Evolutionary conservation across 345 rosid species (phyloP).

Genomic region (Gossypioides kirkii): DNA sequence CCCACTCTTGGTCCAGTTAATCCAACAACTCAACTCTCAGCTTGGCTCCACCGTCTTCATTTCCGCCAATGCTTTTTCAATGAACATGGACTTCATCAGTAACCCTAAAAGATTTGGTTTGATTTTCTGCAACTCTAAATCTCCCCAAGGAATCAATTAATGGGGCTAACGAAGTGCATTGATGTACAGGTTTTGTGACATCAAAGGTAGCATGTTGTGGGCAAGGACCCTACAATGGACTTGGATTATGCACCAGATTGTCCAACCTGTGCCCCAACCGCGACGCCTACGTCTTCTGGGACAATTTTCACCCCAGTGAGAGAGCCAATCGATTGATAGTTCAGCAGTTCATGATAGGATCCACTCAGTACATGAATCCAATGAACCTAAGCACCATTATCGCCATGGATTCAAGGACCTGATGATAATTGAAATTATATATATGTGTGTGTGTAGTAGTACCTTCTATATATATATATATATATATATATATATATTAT

Average conservation of each 20-base stretch:
- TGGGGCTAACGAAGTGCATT: too few relatives aligned
- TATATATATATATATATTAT: too few relatives aligned
- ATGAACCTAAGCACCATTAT: constrained; percentile 50
- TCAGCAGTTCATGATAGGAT: constrained; percentile 24
- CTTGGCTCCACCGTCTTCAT: constrained; percentile 37
- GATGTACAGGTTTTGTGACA: constrained; percentile 35
- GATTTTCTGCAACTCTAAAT: neutral
- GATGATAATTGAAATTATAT: constrained; percentile 1
- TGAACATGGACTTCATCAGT: constrained; percentile 38
- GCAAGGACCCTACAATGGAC: constrained; percentile 46
- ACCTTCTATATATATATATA: neutral
- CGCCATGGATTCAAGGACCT: constrained; percentile 33
- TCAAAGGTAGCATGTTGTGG: constrained; percentile 54
- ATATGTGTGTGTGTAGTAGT: neutral
- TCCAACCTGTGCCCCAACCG: constrained; percentile 47
- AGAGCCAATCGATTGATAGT: constrained; percentile 32
- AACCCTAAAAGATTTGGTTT: constrained; percentile 39
- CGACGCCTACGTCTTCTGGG: constrained; percentile 43
- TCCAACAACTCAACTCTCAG: constrained; percentile 29
- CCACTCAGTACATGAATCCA: constrained; percentile 33
- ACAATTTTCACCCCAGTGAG: constrained; percentile 48
- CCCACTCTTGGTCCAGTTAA: constrained; percentile 34
- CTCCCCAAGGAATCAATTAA: too few relatives aligned
- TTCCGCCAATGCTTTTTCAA: constrained; percentile 26
- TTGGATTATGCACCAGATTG: constrained; percentile 32